Base-by-base conservation (phyloP, 768 basidiomycete species). In the Boletus rubroflammeus region DNA sequence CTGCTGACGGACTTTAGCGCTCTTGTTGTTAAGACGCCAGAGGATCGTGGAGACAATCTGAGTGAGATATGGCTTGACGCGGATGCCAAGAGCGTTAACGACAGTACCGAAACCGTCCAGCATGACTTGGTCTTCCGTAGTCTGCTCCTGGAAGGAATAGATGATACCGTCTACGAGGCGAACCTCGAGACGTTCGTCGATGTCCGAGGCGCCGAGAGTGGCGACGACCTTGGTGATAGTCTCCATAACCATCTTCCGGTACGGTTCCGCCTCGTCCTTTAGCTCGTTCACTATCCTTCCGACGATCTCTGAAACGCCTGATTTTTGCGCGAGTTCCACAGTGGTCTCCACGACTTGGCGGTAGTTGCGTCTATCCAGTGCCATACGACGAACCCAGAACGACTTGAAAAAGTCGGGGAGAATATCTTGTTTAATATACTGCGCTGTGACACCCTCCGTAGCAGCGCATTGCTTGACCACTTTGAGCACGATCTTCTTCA, bases 201-300 rank as follows among this genome's bases (percentile, higher is more conserved):
- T 90, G 66, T 98, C 96, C 0, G 96, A 91, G n/a, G 96, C 95
- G 47, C 97, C 95, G 2, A 96, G 83, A 6, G 87, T 90, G 15
- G 88, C 85, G 47, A 99, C 80, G 44, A 99, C 97, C 70, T 97
- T 96, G 21, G 93, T 98, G 62, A 98, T 97, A 0, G 97, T 98
- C 76, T 99, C 97, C 97, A 99, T 99, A 13, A 97, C 94, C 97
- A 99, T 99, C 81, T 98, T 98, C 60, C 94, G 78, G 74, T 92
- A 93, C 5, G 90, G 91, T 72, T 93, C 91, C 0, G 70, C 69
- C 34, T 75, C 75, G 47, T 76, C 76, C 70, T 84, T 84, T 54
- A 84, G 63, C 56, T 82, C 83, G 53, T 82, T 81, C 42, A 86
- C 86, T 59, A 88, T 80, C 53, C 85, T 74, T 6, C 93, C 90